phyloP scores from a whole-genome alignment of 306 rosid species.

The Erythrophleum fordii region DNA sequence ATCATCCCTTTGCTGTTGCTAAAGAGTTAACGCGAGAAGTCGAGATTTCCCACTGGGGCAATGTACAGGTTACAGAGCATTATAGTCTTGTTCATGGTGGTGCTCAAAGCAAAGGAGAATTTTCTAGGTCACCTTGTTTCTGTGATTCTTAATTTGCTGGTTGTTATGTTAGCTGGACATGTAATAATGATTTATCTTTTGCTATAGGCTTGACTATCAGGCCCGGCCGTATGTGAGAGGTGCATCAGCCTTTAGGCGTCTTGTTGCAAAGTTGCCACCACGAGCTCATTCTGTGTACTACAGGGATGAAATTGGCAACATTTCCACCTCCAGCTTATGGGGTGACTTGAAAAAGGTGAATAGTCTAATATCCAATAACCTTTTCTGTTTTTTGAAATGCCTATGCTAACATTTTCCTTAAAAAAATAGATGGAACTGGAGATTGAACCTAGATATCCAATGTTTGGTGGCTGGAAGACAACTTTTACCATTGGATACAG shows the following conservation, averaged over 20 bases:
- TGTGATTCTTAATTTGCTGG: constrained; percentile 29
- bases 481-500: constrained; percentile 93
- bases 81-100: constrained; percentile 86
- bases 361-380: background rate
- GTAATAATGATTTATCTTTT: constrained; percentile 40
- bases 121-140: constrained; percentile 73
- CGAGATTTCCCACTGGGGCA: constrained; percentile 98
- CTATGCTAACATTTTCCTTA: constrained; percentile 32
- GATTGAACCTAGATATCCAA: constrained; percentile 94
- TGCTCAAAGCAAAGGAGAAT: constrained; percentile 91
- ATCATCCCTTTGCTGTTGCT: constrained; percentile 90
- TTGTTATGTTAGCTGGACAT: constrained; percentile 34
- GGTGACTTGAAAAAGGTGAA: constrained; percentile 86
- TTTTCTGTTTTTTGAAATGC: constrained; percentile 2
- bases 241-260: constrained; percentile 79
- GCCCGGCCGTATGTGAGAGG: constrained; percentile 79
- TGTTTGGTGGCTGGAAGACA: constrained; percentile 98
- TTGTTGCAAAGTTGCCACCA: constrained; percentile 89
- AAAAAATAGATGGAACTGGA: constrained; percentile 72
- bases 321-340: constrained; percentile 96
- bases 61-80: constrained; percentile 90
- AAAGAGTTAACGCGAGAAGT: constrained; percentile 83
- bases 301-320: constrained; percentile 95
- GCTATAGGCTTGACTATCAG: constrained; percentile 90
- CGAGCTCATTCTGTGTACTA: constrained; percentile 93